phyloP scores from a whole-genome alignment of 2,329 filamentous ascomycete genomes.

The Aspergillus sp. region DNA sequence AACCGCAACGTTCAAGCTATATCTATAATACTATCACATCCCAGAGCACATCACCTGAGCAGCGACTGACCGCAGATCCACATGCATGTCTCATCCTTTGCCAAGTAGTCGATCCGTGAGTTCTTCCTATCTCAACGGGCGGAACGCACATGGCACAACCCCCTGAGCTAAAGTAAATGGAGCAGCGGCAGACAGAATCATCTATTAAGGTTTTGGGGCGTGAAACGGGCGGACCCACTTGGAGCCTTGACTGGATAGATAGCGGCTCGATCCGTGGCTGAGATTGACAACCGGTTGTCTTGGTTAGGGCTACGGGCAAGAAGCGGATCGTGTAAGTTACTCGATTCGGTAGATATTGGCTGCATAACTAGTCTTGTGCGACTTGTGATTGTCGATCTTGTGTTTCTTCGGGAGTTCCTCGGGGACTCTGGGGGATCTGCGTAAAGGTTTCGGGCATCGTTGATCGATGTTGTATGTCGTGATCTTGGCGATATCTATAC shows the following conservation, averaged over 20 bases:
- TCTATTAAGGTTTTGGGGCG: neutral
- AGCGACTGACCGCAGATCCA: neutral
- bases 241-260: neutral
- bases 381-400: neutral
- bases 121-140: neutral
- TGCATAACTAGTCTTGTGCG: neutral
- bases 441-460: neutral
- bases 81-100: slow-evolving; percentile 1
- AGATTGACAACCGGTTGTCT: neutral
- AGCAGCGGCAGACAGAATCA: slow-evolving; percentile 4
- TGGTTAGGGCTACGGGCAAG: neutral
- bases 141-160: neutral
- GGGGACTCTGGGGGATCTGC: neutral
- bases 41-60: neutral
- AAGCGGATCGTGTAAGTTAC: neutral
- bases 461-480: neutral
- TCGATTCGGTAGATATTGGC: neutral
- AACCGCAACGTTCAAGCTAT: neutral
- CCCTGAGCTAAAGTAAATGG: neutral
- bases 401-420: neutral
- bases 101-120: neutral
- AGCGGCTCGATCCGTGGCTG: neutral
- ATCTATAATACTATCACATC: neutral
- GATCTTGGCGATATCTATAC: neutral
- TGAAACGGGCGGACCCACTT: neutral